A percentile compares a stretch with the other conserved stretches of the same genome.
These are phyloP conservation scores for Colletotrichum lentis DNA, from an alignment of 2,329 filamentous ascomycete species.

Conservation along the genomic window DNA sequence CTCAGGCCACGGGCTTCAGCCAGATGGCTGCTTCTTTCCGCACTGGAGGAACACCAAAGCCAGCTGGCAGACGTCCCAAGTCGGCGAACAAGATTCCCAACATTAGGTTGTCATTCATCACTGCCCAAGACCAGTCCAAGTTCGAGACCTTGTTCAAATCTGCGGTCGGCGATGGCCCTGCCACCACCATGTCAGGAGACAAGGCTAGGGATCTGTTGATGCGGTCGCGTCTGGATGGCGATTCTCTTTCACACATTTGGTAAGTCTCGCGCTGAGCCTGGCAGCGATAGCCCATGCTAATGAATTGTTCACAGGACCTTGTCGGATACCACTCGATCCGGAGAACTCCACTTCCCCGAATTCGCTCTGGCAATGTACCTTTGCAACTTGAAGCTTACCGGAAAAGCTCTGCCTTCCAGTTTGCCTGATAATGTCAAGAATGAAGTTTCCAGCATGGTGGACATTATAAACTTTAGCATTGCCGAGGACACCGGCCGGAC, in stretches of 20 bases:
- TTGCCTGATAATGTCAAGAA: slow-evolving; percentile 91
- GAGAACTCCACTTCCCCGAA: slow-evolving; percentile 95
- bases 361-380: slow-evolving; percentile 98
- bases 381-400: slow-evolving; percentile 91
- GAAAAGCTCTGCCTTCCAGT: slow-evolving; percentile 76
- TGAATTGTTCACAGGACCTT: slow-evolving; percentile 70
- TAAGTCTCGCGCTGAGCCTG: slow-evolving; percentile 51
- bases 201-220: slow-evolving; percentile 90
- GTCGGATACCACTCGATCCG: slow-evolving; percentile 94
- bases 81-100: slow-evolving; percentile 83
- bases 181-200: slow-evolving; percentile 85
- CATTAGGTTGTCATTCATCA: slow-evolving; percentile 94
- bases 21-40: slow-evolving; percentile 75
- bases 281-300: slow-evolving; percentile 39
- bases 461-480: slow-evolving; percentile 96
- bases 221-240: slow-evolving; percentile 86
- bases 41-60: slow-evolving; percentile 55
- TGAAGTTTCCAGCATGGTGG: slow-evolving; percentile 98
- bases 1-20: slow-evolving; percentile 71
- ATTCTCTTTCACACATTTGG: slow-evolving; percentile 93
- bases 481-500: slow-evolving; percentile 71
- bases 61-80: slow-evolving; percentile 59
- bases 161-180: slow-evolving; percentile 80
- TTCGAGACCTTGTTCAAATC: slow-evolving; percentile 98
- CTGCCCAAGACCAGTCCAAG: slow-evolving; percentile 91